Evolutionary conservation across 2,329 filamentous ascomycete genomes (phyloP).

Genomic region (Mollisiaceae sp.): DNA sequence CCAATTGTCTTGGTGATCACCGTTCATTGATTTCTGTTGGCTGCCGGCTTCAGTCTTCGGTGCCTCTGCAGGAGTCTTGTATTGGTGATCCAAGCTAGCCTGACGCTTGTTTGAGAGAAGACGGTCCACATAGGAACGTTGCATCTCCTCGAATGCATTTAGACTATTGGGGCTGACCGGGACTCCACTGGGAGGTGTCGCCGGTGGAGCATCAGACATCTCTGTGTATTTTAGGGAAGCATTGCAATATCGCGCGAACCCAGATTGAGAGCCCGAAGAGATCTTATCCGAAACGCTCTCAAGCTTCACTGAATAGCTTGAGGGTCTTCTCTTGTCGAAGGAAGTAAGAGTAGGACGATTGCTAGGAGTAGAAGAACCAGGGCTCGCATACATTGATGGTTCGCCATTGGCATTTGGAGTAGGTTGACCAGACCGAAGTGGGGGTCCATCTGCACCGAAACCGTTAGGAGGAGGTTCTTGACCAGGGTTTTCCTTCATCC

Average conservation of each 20-base stretch:
- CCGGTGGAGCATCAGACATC: not conserved
- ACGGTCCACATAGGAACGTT: constrained; percentile 33
- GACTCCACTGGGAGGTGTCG: constrained; percentile 40
- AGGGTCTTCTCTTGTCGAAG: constrained; percentile 5
- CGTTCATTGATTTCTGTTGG: not conserved
- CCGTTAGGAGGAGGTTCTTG: constrained; percentile 29
- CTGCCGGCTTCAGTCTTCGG: constrained; percentile 9
- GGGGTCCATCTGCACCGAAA: constrained; percentile 33
- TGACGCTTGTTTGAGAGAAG: constrained; percentile 33
- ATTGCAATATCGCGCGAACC: not conserved
- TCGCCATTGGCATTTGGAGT: constrained; percentile 27
- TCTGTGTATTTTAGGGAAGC: not conserved
- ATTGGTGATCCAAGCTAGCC: constrained; percentile 15
- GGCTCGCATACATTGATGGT: constrained; percentile 40
- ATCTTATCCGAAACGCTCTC: constrained; percentile 25
- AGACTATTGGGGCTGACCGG: constrained; percentile 26
- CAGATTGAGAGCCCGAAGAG: not conserved
- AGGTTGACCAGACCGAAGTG: constrained; percentile 27
- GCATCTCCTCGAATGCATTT: constrained; percentile 32
- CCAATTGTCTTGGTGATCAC: constrained; percentile 12
- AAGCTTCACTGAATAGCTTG: constrained; percentile 13
- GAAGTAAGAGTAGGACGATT: constrained; percentile 3
- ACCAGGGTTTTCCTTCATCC: constrained; percentile 29
- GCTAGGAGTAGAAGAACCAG: constrained; percentile 13
- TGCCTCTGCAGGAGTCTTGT: constrained; percentile 13